Percentiles rank a stretch among this genome's conserved stretches.
Conservation (phyloP, 2,329 filamentous ascomycete genomes). For the Paraconiothyrium sp. region DNA sequence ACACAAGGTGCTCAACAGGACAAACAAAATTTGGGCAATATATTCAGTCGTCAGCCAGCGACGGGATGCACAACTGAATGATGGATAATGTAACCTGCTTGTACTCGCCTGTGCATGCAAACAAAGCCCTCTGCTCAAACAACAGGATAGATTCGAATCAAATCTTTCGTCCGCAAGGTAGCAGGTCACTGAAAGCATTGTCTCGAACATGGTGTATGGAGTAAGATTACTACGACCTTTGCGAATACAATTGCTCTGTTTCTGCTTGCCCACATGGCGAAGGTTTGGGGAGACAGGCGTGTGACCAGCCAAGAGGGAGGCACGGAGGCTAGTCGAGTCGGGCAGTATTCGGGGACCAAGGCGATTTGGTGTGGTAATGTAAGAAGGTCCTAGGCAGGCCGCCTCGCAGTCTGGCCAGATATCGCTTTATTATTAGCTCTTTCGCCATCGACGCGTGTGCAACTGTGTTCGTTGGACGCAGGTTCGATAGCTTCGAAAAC, state of each 20-base stretch:
- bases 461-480: neutral
- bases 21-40: neutral
- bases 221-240: too few relatives aligned
- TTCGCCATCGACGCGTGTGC: neutral
- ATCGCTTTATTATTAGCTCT: slow-evolving; percentile 17
- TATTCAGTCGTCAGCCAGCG: neutral
- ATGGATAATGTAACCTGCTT: neutral
- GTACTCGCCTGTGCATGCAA: neutral
- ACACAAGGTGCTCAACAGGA: neutral
- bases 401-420: slow-evolving; percentile 20
- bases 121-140: neutral
- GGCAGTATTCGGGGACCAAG: slow-evolving; percentile 13
- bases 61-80: neutral
- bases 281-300: neutral
- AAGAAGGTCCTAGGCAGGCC: slow-evolving; percentile 25
- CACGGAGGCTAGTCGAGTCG: slow-evolving; percentile 6
- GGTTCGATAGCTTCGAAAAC: neutral
- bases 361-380: slow-evolving; percentile 23
- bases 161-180: neutral
- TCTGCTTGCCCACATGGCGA: neutral
- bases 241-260: too few relatives aligned
- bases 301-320: slow-evolving; percentile 9
- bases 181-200: neutral
- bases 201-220: too few relatives aligned
- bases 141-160: neutral